Base-by-base conservation (phyloP, 169 alveolate species). In the Eimeria zaria region DNA sequence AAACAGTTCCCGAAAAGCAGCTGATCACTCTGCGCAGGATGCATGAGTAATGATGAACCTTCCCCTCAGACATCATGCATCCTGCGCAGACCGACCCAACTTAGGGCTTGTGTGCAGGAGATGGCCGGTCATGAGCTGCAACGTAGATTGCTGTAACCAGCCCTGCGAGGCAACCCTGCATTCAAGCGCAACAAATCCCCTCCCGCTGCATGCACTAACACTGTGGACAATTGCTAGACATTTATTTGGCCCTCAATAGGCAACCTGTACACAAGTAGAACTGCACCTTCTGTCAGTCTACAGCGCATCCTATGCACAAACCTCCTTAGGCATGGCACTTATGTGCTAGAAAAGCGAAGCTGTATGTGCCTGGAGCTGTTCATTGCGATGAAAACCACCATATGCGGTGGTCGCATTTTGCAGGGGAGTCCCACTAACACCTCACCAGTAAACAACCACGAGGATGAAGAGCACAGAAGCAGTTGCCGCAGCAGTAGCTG, bases 401-500 rank as follows among this genome's bases (percentile, higher is more conserved):
- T 73, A 16, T 73, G 83, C 7, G 78, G 83, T 14, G 12, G 36
- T 22, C 0, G 18, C 53, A 16, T 18, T 6, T 1, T 39, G 83
- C 11, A n/a, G 14, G 14, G 3, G 80, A 39, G 55, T 39, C 39
- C 36, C 53, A 73, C 2, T 33, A 11, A 24, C 83, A 73, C 53
- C 67, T 41, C 88, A 78, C 64, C 18, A 6, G 67, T 46, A 48
- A 36, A 24, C 67, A 12, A 20, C 67, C 46, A 7, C n/a, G 41
- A 12, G 41, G 20, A n/a, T 14, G 27, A 9, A 78, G 20, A 46
- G 46, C 48, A 30, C 11, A 14, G 67, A 44, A 46, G 64, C 14
- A 44, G 64, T 30, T 27, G 88, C 88, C n/a, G 67, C 41, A 6
- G 48, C 67, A 78, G 67, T 46, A 16, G 48, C 88, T 73, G 83